Conservation (phyloP, 306 rosid genomes). For the Inga laurina region DNA sequence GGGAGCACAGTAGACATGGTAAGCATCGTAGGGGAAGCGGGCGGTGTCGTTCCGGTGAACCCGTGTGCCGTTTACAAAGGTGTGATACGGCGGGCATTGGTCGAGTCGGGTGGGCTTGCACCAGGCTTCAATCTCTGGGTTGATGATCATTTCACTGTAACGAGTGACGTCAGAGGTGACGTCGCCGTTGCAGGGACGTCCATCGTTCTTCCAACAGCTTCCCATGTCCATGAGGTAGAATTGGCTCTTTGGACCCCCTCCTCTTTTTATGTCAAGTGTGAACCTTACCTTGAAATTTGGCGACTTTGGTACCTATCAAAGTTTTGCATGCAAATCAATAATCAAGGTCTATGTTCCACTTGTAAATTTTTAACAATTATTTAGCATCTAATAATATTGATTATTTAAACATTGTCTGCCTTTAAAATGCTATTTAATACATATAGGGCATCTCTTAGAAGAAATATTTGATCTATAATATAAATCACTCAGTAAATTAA, state of each 20-base stretch:
- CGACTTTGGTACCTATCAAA: slow-evolving; percentile 33
- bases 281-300: slow-evolving; percentile 43
- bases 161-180: slow-evolving; percentile 65
- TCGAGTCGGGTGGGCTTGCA: slow-evolving; percentile 39
- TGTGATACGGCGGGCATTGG: slow-evolving; percentile 65
- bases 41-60: slow-evolving; percentile 45
- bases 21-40: slow-evolving; percentile 58
- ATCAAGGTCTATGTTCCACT: neutral
- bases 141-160: slow-evolving; percentile 68
- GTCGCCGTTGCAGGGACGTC: slow-evolving; percentile 57
- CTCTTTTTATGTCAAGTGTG: slow-evolving; percentile 41
- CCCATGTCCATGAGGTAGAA: slow-evolving; percentile 73
- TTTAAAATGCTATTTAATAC: too few relatives aligned
- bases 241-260: slow-evolving; percentile 54
- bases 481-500: too few relatives aligned
- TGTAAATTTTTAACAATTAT: too few relatives aligned
- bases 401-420: too few relatives aligned
- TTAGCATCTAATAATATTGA: too few relatives aligned
- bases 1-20: slow-evolving; percentile 55
- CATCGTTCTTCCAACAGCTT: slow-evolving; percentile 72
- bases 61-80: slow-evolving; percentile 49
- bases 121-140: slow-evolving; percentile 40
- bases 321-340: neutral
- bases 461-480: too few relatives aligned
- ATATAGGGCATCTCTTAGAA: too few relatives aligned